A percentile compares a stretch with the other conserved stretches of the same genome.
These are phyloP conservation scores for Choiromyces venosus DNA, from an alignment of 495 filamentous ascomycete species.

Conservation along the genomic window DNA sequence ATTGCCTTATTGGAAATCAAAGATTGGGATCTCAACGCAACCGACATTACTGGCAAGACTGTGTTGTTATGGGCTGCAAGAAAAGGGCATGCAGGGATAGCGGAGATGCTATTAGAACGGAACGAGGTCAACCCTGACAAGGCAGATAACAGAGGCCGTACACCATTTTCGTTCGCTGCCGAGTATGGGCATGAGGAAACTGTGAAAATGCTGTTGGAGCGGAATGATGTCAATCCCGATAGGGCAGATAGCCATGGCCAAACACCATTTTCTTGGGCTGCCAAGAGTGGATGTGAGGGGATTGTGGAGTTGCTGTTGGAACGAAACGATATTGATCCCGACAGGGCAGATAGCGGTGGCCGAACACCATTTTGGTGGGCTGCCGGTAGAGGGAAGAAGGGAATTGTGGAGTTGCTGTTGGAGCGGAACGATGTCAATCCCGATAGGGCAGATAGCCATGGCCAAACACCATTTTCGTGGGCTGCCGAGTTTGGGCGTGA, in stretches of 20 bases:
- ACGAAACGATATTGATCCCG: too few relatives aligned
- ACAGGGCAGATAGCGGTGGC: too few relatives aligned
- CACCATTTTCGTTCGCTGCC: not conserved
- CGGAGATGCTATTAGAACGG: not conserved
- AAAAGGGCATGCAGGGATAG: not conserved
- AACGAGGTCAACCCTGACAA: not conserved
- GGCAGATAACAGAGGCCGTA: not conserved
- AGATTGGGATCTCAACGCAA: not conserved
- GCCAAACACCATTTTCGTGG: too few relatives aligned
- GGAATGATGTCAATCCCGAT: not conserved
- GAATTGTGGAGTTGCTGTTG: too few relatives aligned
- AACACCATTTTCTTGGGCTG: not conserved
- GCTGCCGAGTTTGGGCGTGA: too few relatives aligned
- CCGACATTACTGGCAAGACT: rapidly evolving
- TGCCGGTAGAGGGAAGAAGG: too few relatives aligned
- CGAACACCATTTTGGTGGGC: too few relatives aligned
- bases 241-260: too few relatives aligned
- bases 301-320: too few relatives aligned
- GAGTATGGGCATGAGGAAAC: too few relatives aligned
- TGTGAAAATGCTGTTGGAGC: not conserved
- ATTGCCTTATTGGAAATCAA: not conserved
- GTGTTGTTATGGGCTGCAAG: not conserved
- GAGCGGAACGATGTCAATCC: too few relatives aligned
- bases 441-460: too few relatives aligned
- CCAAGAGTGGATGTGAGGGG: not conserved